Base-by-base conservation (phyloP, 257 asterid species). In the Rhazya stricta region DNA sequence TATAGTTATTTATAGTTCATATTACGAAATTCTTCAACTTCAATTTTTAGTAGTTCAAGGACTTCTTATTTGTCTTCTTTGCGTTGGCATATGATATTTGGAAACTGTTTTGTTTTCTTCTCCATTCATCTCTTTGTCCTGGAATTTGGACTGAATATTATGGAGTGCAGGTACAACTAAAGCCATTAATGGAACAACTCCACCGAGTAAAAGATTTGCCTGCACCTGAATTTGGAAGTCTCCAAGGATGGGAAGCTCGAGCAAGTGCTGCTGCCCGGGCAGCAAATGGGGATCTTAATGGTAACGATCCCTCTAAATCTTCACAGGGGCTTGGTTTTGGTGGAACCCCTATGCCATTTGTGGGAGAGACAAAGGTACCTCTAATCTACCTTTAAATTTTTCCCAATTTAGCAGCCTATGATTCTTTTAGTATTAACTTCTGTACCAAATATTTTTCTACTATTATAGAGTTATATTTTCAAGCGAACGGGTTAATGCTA, bases 261-360 rank as follows among this genome's bases (percentile, higher is more conserved):
- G 92, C 89, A 78, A 86, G 80, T 79, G 93, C 92, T 78, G 88
- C 88, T 69, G 87, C 90, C 65, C 85, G 90, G 74, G 87, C 84
- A 80, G 89, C 80, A 79, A 87, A 89, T 81, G 97, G 97, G 60
- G 97, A 88, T 62, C 80, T 65, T 46, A 78, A 77, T 81, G 75
- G 77, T 67, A 81, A 84, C 68, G 96, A 90, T 80, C 89, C 90
- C 76, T 86, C 91, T 57, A 86, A 80, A 79, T 80, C 88, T 81
- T 57, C 85, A 30, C 80, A 82, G 73, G 96, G 96, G 45, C 84
- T 87, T 43, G 89, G 89, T 71, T 90, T 77, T 84, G 63, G 60
- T 46, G 93, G 97, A 82, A 86, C 98, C 82, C 95, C 97, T 50
- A 89, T 95, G 99, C 98, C 96, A 30, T 88, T 82, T 77, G 81